Conservation (phyloP, 257 asterid genomes). For the Asclepias syriaca region DNA sequence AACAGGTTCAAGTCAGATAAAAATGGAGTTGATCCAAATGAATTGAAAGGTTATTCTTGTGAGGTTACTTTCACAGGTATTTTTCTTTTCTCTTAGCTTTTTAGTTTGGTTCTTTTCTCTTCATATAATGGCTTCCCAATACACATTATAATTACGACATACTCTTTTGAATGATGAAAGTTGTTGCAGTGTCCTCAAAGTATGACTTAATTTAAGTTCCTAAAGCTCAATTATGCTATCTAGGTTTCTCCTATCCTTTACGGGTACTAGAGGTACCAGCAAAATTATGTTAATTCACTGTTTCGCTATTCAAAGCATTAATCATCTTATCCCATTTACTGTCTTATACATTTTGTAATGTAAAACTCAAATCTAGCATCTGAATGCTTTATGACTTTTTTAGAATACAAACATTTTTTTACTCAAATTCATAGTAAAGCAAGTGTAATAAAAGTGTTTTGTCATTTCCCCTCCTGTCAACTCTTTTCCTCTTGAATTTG, state of each 20-base stretch:
- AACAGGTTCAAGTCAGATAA: conserved; percentile 71
- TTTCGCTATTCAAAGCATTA: not conserved
- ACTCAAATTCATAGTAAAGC: not conserved
- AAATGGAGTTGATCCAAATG: conserved; percentile 42
- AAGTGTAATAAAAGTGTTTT: not conserved
- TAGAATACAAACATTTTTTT: not conserved
- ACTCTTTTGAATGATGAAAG: not conserved
- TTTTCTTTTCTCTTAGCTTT: conserved; percentile 11
- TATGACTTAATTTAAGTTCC: not conserved
- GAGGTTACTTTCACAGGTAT: conserved; percentile 77
- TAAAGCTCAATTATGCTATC: not conserved
- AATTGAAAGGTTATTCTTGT: conserved; percentile 74
- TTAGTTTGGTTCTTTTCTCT: not conserved
- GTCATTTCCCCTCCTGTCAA: not conserved
- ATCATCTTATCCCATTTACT: not conserved
- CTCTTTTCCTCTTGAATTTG: not conserved
- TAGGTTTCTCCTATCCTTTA: not conserved
- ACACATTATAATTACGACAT: not conserved
- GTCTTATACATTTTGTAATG: not conserved
- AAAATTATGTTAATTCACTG: not conserved
- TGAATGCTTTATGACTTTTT: not conserved
- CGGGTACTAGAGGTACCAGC: not conserved
- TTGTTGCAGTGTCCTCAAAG: not conserved
- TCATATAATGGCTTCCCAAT: not conserved
- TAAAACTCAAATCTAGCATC: not conserved